Base-by-base conservation (phyloP, 164 flowering plant genomes). In the Houttuynia cordata region DNA sequence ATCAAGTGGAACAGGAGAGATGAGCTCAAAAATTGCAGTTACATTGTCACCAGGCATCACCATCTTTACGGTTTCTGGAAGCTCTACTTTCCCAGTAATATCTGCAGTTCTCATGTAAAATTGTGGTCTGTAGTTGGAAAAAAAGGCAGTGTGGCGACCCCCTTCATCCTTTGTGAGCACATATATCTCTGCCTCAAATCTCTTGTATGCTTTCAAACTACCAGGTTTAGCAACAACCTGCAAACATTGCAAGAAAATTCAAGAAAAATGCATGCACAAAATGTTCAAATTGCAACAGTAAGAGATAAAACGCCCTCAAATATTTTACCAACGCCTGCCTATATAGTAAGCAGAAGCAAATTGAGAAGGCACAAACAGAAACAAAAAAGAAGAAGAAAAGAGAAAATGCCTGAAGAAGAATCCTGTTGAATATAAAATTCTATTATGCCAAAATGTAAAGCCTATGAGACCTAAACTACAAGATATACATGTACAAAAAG, bases 11-110 rank as follows among this genome's bases (percentile, higher is more conserved):
- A 91, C 90, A 7, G 96, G 68, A 54, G 68, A 70, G 58, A 88
- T 87, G 64, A 94, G 76, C 80, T 91, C 97, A 72, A 94, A 91
- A 66, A 62, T 69, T 56, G 96, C 97, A 62, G 96, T 88, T 34
- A 94, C 96, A 70, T 94, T 91, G 73, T 94, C 99, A 57, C 99
- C 99, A 61, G 97, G 99, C 93, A 94, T 83, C 63, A 94, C 99
- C 99, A 94, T 94, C 91, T 88, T 88, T n/a, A 91, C 88, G 73
- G 74, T 73, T 72, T 84, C 96, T 30, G 97, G 97, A 75, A 91
- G 77, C 66, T 88, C 87, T 24, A 94, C 94, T 75, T 80, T 94
- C 56, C 96, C 99, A 63, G 95, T 88, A 53, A 94, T 63, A 80
- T 91, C 96, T 20, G 99, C 97, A 53, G 97, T 94, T 62, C 99